A percentile compares a stretch with the other conserved stretches of the same genome.
These are phyloP conservation scores for Solanum pinnatisectum DNA, from an alignment of 257 asterid species.

Conservation along the genomic window DNA sequence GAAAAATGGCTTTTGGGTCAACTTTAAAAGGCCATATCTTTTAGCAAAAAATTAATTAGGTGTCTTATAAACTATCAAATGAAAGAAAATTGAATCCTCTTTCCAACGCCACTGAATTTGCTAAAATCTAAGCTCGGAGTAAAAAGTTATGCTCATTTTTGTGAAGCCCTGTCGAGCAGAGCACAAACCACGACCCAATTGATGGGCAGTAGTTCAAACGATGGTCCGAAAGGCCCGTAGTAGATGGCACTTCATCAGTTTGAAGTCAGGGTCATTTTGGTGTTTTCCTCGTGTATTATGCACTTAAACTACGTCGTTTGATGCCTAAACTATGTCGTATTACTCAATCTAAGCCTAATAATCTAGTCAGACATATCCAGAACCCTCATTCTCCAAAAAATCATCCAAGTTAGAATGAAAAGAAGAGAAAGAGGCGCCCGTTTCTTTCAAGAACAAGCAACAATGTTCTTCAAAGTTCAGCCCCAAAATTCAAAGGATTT, in stretches of 20 bases:
- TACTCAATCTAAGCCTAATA: background rate
- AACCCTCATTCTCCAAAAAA: background rate
- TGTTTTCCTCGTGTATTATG: no score
- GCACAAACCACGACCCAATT: background rate
- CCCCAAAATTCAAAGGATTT: background rate
- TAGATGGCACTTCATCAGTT: background rate
- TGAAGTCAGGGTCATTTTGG: background rate
- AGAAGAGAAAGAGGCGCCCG: background rate
- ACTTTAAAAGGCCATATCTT: background rate
- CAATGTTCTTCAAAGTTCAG: background rate
- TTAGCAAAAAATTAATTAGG: no score
- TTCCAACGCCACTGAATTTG: background rate
- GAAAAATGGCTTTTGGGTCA: background rate
- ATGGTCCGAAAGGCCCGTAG: background rate
- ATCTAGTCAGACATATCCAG: background rate
- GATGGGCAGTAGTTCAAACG: background rate
- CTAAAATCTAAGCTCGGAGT: no score
- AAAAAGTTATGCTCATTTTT: no score
- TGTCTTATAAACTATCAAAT: background rate
- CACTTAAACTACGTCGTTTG: background rate
- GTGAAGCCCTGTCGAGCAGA: background rate
- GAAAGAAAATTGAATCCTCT: no score
- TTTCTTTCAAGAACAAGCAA: background rate
- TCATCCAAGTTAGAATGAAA: background rate
- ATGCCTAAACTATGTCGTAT: no score